Conservation (phyloP, 2,329 filamentous ascomycete genomes). For the Diaporthe sp. region DNA sequence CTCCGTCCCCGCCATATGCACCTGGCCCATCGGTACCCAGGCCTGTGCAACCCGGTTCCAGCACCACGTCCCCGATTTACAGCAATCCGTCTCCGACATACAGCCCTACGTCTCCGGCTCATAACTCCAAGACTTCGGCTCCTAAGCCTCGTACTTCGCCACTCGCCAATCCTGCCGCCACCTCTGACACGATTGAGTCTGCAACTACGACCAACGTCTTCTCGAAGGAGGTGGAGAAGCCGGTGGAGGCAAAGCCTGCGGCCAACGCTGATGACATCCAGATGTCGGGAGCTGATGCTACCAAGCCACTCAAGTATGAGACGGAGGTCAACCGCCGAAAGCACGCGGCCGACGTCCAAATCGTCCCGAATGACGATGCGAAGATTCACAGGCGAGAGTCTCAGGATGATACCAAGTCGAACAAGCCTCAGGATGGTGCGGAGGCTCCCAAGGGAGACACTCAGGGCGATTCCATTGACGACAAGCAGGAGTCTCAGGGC, state of each 20-base stretch:
- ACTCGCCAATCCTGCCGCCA: not conserved
- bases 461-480: not conserved
- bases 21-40: not conserved
- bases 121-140: not conserved
- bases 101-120: not conserved
- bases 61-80: too few relatives aligned
- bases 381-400: not conserved
- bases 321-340: not conserved
- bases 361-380: not conserved
- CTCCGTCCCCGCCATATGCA: not conserved
- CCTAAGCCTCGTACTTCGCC: not conserved
- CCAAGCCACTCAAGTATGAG: not conserved
- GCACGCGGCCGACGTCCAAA: not conserved
- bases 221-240: not conserved
- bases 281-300: not conserved
- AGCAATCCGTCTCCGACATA: not conserved
- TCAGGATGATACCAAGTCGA: not conserved
- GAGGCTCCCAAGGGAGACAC: not conserved
- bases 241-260: not conserved
- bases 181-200: not conserved
- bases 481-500: not conserved
- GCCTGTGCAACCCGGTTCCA: too few relatives aligned
- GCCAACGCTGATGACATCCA: not conserved
- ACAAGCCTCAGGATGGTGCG: not conserved
- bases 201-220: not conserved